Conservation (phyloP, 2,329 filamentous ascomycete genomes). For the Onygenales sp. region DNA sequence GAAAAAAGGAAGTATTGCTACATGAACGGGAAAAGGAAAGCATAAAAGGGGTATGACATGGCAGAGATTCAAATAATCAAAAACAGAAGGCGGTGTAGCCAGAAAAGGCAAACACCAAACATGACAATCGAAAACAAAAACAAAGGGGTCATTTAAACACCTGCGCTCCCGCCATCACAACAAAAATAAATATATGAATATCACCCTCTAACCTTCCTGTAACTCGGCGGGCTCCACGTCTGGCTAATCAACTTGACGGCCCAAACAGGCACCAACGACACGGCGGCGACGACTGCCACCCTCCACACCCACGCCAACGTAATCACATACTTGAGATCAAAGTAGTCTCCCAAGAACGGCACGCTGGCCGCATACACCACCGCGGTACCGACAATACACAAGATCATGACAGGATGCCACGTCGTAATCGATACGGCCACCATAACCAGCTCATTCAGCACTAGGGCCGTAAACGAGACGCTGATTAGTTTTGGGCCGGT, state of each 20-base stretch:
- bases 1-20: too few species aligned
- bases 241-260: conserved; percentile 74
- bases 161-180: background rate
- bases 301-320: conserved; percentile 83
- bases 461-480: conserved; percentile 82
- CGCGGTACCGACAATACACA: conserved; percentile 73
- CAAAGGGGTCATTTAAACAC: background rate
- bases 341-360: conserved; percentile 83
- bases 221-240: conserved; percentile 83
- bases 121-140: too few species aligned
- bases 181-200: background rate
- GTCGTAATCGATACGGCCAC: conserved; percentile 93
- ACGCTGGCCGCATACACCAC: conserved; percentile 70
- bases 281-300: conserved; percentile 65
- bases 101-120: too few species aligned
- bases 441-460: conserved; percentile 95
- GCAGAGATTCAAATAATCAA: too few species aligned
- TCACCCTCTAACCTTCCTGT: conserved; percentile 66
- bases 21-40: too few species aligned
- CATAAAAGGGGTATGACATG: too few species aligned
- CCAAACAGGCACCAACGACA: conserved; percentile 80
- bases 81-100: too few species aligned
- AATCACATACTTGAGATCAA: conserved; percentile 70
- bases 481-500: conserved; percentile 63
- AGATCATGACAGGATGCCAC: conserved; percentile 90